Evolutionary conservation across 768 basidiomycete genomes (phyloP), one percentile per base, ranked within the genome.

Genomic region (Pleurotus pulmonarius): DNA sequence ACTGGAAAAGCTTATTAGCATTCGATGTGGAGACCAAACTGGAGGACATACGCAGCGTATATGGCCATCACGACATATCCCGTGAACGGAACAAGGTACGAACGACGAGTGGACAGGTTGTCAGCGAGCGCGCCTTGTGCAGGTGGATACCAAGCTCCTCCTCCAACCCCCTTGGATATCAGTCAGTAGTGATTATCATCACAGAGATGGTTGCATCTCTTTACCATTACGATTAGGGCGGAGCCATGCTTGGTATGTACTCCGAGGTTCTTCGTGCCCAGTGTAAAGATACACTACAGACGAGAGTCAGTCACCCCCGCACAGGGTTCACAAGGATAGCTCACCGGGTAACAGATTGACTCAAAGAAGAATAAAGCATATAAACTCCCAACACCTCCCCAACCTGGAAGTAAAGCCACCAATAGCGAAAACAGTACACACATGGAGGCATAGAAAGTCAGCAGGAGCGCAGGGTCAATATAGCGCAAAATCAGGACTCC

Each of bases 361-460:
- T 88, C 87, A 65, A 87, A 87, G 75, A 85, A 87, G 76, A 88
- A 87, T 55, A 89, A 69, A 55, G 74, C 65, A 64, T 86, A 88
- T 37, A 89, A 65, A 69, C 80, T 85, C 8, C 74, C 81, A 41
- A 90, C 70, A 34, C 82, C 88, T 4, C 77, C 70, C 52, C 73
- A 71, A 12, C 87, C 85, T 6, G 75, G 70, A 6, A 82, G 65
- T 22, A 79, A 73, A 8, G 83, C 75, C 46, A 81, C 72, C 48
- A 78, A 69, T 56, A 88, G 64, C 51, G 75, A 72, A 64, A 87
- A 84, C 29, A 79, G 45, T 39, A 70, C 74, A 65, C 85, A 87
- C 25, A 69, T 66, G 49, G 79, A 47, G 20, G 78, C 80, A 62
- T 85, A 87, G 54, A 80, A 53, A 18, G 75, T 70, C 39, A 88